These are phyloP conservation scores for Candida tropicalis DNA, from an alignment of 1,139 yeast genomes.

Conservation along the genomic window DNA sequence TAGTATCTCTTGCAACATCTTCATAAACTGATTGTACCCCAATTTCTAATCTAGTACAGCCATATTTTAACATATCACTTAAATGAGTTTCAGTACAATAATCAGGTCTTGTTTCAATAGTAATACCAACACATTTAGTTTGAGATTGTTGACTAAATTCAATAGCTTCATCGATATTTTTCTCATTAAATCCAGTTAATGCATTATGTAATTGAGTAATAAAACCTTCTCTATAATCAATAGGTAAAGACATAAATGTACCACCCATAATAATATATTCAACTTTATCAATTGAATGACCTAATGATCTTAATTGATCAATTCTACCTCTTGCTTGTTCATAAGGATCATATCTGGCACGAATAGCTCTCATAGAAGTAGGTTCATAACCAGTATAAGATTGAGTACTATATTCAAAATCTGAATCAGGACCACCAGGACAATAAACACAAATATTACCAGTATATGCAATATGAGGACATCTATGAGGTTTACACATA, in stretches of 20 bases:
- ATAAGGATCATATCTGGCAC: slow-evolving; percentile 97
- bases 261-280: slow-evolving; percentile 99
- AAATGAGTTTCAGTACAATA: slow-evolving; percentile 96
- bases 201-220: slow-evolving; percentile 93
- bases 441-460: slow-evolving; percentile 98
- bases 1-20: slow-evolving; percentile 98
- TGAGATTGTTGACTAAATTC: slow-evolving; percentile 89
- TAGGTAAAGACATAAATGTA: slow-evolving; percentile 93
- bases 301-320: slow-evolving; percentile 91
- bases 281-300: slow-evolving; percentile 95
- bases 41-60: slow-evolving; percentile 94
- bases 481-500: slow-evolving; percentile 98
- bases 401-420: slow-evolving; percentile 96
- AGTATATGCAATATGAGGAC: slow-evolving; percentile 98
- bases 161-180: slow-evolving; percentile 87
- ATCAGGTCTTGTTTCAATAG: slow-evolving; percentile 98
- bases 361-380: slow-evolving; percentile 96
- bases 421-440: slow-evolving; percentile 99
- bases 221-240: slow-evolving; percentile 85
- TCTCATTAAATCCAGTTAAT: slow-evolving; percentile 88
- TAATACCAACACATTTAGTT: slow-evolving; percentile 97
- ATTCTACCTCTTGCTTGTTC: slow-evolving; percentile 98
- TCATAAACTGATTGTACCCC: slow-evolving; percentile 98
- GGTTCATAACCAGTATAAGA: slow-evolving; percentile 99
- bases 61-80: slow-evolving; percentile 93